These are phyloP conservation scores for Pestalotiopsis sp. DNA, from an alignment of 2,329 filamentous ascomycete genomes.

Conservation along the genomic window DNA sequence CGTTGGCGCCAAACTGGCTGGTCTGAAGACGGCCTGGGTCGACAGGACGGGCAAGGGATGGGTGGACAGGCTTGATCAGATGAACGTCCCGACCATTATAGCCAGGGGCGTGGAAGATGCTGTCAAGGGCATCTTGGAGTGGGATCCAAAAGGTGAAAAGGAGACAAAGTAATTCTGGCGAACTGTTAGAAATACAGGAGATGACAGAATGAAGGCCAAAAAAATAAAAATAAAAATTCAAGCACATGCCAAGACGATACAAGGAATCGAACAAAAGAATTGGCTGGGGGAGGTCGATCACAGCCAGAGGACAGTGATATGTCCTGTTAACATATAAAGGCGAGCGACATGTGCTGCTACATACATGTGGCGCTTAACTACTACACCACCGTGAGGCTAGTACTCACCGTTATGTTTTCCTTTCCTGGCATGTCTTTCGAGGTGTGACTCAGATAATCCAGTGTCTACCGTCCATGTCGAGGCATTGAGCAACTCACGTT, in stretches of 20 bases:
- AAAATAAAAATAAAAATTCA: background rate
- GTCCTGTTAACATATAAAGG: background rate
- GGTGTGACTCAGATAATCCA: no score
- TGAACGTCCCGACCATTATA: slow-evolving; percentile 54
- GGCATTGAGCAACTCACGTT: no score
- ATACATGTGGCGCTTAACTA: background rate
- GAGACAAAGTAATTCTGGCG: background rate
- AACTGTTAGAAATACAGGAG: background rate
- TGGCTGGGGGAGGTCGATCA: background rate
- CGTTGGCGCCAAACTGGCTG: slow-evolving; percentile 63
- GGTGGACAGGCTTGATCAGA: slow-evolving; percentile 61
- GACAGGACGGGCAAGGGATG: slow-evolving; percentile 66
- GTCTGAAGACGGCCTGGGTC: slow-evolving; percentile 69
- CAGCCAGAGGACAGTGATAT: background rate
- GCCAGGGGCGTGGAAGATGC: slow-evolving; percentile 61
- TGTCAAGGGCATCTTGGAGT: slow-evolving; percentile 38
- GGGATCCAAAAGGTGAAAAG: background rate
- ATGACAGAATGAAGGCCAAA: background rate
- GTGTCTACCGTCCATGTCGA: no score
- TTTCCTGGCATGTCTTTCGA: no score
- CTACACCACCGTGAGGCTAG: background rate
- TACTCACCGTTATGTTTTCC: no score
- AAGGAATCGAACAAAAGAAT: background rate
- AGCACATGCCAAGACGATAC: background rate
- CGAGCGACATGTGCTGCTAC: background rate